Base-by-base conservation (phyloP, 2,329 filamentous ascomycete genomes). In the Penicillium aurantiogriseum region DNA sequence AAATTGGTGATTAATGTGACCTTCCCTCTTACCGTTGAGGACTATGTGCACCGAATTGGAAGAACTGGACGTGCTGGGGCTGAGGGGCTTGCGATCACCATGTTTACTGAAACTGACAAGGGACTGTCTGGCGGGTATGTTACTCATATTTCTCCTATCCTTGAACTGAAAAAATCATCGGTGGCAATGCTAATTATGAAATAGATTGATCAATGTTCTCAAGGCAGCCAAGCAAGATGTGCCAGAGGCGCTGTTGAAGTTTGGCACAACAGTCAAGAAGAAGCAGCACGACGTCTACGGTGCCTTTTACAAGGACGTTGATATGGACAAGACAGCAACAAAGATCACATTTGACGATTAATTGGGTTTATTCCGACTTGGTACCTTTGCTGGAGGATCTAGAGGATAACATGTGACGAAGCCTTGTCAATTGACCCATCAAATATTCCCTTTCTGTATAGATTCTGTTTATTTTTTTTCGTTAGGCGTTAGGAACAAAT, bases 201-300 rank as follows among this genome's bases (percentile, higher is more conserved):
- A 17, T 66, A 92, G 89, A 10, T 80, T 99, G 67, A 89, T 97
- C 79, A 97, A 97, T 74, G 92, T 99, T 55, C 85, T 99, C 61
- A 95, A 90, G 77, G 90, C 87, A n/a, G 92, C 94, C 25, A 91
- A 91, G 64, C 94, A 99, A 76, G 83, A 87, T 13, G 91, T 99
- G 0, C 94, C 94, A 2, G 91, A 96, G 43, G 89, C 91, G 27
- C 80, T 99, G 38, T 81, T 97, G 74, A 97, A 96, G 78, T 99
- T 97, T 67, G 94, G 94, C 69, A 96, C 92, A 23, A 97, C 93
- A 0, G 94, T 99, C 51, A 99, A 97, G 86, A 97, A 96, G 86
- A 97, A 97, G 91, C 85, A 87, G 48, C 94, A 99, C 78, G 90
- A 92, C 70, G 89, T 90, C 47, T 99, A 97, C 72, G 94, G 94